A percentile compares a stretch with the other conserved stretches of the same genome.
These are phyloP conservation scores for Hypoxylon sp. DNA, from an alignment of 2,329 filamentous ascomycete species.

Conservation along the genomic window DNA sequence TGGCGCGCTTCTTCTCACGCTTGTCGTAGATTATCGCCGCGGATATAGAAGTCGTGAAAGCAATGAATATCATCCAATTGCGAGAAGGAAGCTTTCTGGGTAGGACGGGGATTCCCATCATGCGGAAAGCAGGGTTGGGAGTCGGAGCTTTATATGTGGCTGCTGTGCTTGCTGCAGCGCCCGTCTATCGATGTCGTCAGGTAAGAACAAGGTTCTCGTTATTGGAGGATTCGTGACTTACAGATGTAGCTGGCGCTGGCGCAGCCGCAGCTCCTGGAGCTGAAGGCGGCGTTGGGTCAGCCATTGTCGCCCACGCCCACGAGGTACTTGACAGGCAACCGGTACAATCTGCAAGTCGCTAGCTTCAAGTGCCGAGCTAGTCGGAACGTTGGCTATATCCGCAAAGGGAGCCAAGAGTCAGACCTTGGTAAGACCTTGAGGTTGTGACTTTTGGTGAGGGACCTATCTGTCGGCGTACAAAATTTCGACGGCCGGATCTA, in stretches of 20 bases:
- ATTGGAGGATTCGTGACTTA: constrained; percentile 11
- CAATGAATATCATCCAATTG: constrained; percentile 97
- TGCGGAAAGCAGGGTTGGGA: constrained; percentile 78
- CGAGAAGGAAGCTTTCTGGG: constrained; percentile 88
- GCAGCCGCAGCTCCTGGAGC: constrained; percentile 21
- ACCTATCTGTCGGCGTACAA: constrained; percentile 34
- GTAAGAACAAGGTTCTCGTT: constrained; percentile 1
- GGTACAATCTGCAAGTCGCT: not conserved
- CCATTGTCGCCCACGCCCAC: constrained; percentile 31
- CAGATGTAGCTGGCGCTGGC: constrained; percentile 30
- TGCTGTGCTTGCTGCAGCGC: constrained; percentile 46
- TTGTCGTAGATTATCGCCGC: constrained; percentile 91
- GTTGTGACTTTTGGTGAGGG: constrained; percentile 11
- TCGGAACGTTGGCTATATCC: not conserved
- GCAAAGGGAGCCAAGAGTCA: not conserved
- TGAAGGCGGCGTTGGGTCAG: constrained; percentile 40
- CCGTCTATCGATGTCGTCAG: constrained; percentile 12
- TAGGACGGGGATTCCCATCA: constrained; percentile 87
- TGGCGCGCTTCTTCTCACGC: constrained; percentile 85
- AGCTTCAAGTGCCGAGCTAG: not conserved
- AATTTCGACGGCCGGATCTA: constrained; percentile 41
- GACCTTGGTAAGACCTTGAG: constrained; percentile 8
- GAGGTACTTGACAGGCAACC: not conserved
- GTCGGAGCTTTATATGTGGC: constrained; percentile 57
- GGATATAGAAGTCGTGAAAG: constrained; percentile 80